Conservation (phyloP, 75 land plant genomes). For the Picea sitchensis region DNA sequence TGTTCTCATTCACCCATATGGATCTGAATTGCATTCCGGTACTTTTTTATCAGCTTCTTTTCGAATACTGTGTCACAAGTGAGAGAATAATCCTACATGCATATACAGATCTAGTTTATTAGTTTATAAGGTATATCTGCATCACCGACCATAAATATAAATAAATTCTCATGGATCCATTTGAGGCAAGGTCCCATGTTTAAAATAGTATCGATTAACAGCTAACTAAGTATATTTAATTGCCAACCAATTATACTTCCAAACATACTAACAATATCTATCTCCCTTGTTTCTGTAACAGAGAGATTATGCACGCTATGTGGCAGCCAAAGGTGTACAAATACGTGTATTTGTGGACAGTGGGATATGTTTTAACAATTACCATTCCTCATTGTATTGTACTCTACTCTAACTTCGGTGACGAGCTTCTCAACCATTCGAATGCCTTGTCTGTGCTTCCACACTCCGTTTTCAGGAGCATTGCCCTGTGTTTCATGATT, state of each 20-base stretch:
- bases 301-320: conserved; percentile 45
- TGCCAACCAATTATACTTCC: background rate
- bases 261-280: background rate
- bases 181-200: background rate
- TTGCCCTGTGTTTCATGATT: conserved; percentile 26
- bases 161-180: background rate
- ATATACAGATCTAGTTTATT: background rate
- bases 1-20: background rate
- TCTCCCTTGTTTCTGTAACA: conserved; percentile 3
- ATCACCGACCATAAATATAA: background rate
- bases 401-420: conserved; percentile 29
- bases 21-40: background rate
- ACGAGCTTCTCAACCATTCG: conserved; percentile 19
- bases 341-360: conserved; percentile 22
- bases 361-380: conserved; percentile 18
- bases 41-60: background rate
- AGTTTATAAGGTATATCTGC: background rate
- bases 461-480: conserved; percentile 9
- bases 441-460: conserved; percentile 34
- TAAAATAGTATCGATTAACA: background rate
- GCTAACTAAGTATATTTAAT: background rate
- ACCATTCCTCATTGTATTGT: conserved; percentile 28
- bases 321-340: conserved; percentile 30
- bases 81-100: no score
- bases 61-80: no score